Evolutionary conservation across 176 grass and related monocot genomes (phyloP), one percentile per base, ranked within the genome.

Genomic region (Tillandsia fasciculata): DNA sequence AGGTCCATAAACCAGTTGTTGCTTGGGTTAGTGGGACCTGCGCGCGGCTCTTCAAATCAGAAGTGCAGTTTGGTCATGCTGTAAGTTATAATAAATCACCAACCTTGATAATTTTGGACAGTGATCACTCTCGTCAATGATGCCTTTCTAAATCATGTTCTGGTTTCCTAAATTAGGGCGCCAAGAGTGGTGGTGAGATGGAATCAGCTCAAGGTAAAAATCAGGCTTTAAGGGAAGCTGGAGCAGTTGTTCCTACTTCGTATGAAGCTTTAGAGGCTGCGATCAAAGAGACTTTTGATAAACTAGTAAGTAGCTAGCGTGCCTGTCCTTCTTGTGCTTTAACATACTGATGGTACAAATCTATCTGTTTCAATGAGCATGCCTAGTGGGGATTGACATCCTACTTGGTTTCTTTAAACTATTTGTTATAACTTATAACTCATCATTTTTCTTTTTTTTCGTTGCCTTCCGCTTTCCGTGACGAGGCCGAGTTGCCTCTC

Each of bases 21-120:
- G 94, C 94, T 61, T 99, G 94, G 94, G 94, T 99, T 83, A 99
- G 89, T 53, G 94, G 94, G 71, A 93, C 94, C 67, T 99, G 94
- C 11, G 94, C 94, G 49, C 77, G 80, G 13, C 63, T 99, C 59
- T 99, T 99, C 80, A 99, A 99, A 73, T 99, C 94, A 18, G 89
- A 99, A 90, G 94, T 99, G 54, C 94, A 99, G 78, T 99, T 97
- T 78, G 94, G 94, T 26, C 89, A 99, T 75, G 94, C 94, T 72
- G 94, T 99, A 79, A 93, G 94, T 87, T 64, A 15, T 71, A 69
- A 57, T 24, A 57, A 6, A 22, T 2, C 49, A 9, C 8, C 51
- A 22, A n/a, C 7, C 1, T 52, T 42, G 11, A 28, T n/a, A 2
- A 29, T 10, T 13, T 64, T 5, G 64, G 15, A 14, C 20, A 26